Evolutionary conservation across 1,284 basidiomycete genomes (phyloP), one percentile per base, ranked within the genome.

Genomic region (Phellopilus nigrolimitatus): DNA sequence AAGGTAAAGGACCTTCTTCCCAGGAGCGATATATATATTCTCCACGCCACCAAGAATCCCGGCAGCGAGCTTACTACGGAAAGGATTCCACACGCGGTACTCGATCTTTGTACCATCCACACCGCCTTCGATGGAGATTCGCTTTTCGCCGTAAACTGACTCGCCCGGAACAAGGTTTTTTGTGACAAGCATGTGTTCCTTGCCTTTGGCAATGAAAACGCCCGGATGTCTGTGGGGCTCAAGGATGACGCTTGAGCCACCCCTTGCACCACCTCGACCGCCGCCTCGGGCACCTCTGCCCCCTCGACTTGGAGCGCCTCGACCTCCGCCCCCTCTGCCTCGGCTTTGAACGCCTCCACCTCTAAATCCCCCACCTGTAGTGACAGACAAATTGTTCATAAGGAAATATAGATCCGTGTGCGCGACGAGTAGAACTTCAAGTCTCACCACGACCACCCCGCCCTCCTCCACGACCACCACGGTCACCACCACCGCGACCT

Each of bases 11-110:
- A 99, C 95, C 76, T 97, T 98, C 64, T 87, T 86, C 60, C 97
- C 95, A 36, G 97, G 95, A 56, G 77, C 81, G 65, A 99, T 95
- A 73, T 82, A 94, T 61, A 99, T 94, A 61, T 93, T 73, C 66
- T 97, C 95, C 66, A 99, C 75, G 67, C 95, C 97, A 63, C 94
- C 93, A 53, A 99, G 77, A 49, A 99, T 91, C 73, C 95, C 97
- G 36, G 95, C 95, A 30, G 95, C 97, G 61, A 99, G 73, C 79
- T 99, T 99, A 66, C 82, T 88, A 60, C 97, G 81, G 85, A 99
- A 99, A 53, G 95, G 97, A 75, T 99, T 99, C 95, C 95, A 99
- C 30, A 99, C 97, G 56, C 95, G 81, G 73, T 98, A 99, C 71
- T 99, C 95, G 61, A 86, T 79, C 76, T 99, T 99, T 55, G 84